Base-by-base conservation (phyloP, 768 basidiomycete genomes). In the Artomyces pyxidatus region DNA sequence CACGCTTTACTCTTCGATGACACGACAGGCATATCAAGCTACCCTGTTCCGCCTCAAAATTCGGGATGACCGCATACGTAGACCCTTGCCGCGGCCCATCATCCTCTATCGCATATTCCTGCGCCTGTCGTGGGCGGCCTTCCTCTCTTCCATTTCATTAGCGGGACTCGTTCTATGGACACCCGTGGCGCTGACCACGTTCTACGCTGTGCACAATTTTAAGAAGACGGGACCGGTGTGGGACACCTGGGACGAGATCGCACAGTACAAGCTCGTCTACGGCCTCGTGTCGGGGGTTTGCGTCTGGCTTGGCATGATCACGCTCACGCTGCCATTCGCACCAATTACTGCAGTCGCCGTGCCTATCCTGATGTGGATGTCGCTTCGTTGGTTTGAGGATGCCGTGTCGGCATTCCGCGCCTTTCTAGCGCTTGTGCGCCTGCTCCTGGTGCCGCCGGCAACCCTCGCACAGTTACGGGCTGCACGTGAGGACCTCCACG, bases 221-320 rank as follows among this genome's bases (percentile, higher is more conserved):
- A 88, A 85, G 66, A 83, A 81, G 66, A 83, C 76, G 0, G 89
- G 89, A 0, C 88, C 88, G 1, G 74, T 86, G 30, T 86, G 84
- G 70, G 86, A 92, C 60, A 90, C 87, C 0, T 90, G 80, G 76
- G 90, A 92, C 58, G 89, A 92, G 62, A 88, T 92, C 54, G 87
- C 89, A 10, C 87, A 92, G 61, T 87, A 88, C 65, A 92, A 91
- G 63, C 80, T 92, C 46, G 78, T 84, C 19, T 89, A 88, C 58
- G 91, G 91, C 9, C 73, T 93, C 28, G 58, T 81, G 8, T 83
- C 88, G 0, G 88, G 88, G 1, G 51, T 86, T 3, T 67, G 74
- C 45, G 86, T 90, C 26, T 90, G 87, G 79, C 46, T 72, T 28
- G 51, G 63, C 16, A 65, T 75, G 11, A 66, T 80, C 25, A 29